These are phyloP conservation scores for Collybia sp. DNA, from an alignment of 768 basidiomycete genomes.

Conservation along the genomic window DNA sequence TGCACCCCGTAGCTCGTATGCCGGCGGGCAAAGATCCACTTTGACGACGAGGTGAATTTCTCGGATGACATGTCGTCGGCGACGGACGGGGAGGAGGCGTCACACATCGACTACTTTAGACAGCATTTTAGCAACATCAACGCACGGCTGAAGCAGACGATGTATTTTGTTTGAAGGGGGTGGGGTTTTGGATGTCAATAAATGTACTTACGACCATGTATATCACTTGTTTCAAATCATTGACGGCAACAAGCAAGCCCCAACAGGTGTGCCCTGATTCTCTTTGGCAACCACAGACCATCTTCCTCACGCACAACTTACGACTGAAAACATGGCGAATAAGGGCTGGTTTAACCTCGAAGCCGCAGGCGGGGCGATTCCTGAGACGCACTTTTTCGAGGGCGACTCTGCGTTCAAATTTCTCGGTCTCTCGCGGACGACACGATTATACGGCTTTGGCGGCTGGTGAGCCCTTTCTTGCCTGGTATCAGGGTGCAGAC, in stretches of 20 bases:
- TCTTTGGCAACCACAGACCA: background rate
- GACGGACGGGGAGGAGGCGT: too few species aligned
- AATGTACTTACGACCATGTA: background rate
- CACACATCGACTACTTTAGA: constrained; percentile 24
- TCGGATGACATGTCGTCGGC: constrained; percentile 25
- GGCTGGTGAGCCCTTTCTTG: constrained; percentile 57
- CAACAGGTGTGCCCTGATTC: background rate
- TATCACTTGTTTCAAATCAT: background rate
- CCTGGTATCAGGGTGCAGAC: background rate
- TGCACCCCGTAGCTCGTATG: constrained; percentile 41
- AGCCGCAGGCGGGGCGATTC: constrained; percentile 51
- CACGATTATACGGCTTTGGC: constrained; percentile 82
- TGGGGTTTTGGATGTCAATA: background rate
- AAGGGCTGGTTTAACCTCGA: constrained; percentile 91
- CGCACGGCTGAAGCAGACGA: constrained; percentile 15
- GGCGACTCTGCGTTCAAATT: constrained; percentile 85
- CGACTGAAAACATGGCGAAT: constrained; percentile 35
- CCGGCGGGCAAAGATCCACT: constrained; percentile 48
- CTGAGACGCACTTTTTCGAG: constrained; percentile 83
- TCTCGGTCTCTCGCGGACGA: constrained; percentile 72
- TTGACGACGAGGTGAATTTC: constrained; percentile 28
- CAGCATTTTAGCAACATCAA: constrained; percentile 26
- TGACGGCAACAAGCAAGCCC: background rate
- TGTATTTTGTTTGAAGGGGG: constrained; percentile 24
- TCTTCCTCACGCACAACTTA: too few species aligned